Base-by-base conservation (phyloP, 192 early-diverging fungal genomes). In the Gigaspora rosea region DNA sequence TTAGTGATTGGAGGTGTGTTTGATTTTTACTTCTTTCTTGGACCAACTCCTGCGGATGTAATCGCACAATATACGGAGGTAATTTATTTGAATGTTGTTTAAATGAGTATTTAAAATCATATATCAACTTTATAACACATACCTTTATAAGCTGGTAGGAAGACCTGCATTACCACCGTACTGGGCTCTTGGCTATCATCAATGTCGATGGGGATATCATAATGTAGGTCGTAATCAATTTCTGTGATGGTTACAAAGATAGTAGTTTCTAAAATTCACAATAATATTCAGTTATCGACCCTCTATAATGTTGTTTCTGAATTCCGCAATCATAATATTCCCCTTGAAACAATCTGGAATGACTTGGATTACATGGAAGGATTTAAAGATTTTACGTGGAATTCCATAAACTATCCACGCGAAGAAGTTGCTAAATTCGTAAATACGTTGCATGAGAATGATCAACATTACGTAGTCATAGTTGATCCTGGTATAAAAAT, bases 281-380 rank as follows among this genome's bases (percentile, higher is more conserved):
- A 20, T 20, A 20, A 61, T 61, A 61, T 61, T 8, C 22, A 61
- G 59, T 6, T 61, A 20, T 22, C 59, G 0, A 20, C 20, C 3
- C 27, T 61, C 10, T 22, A 89, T 51, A 64, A 80, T 3, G 88
- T 90, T 7, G 85, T 92, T 35, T 76, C 80, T 12, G 82, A 81
- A 33, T 92, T 92, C 77, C 72, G 78, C 9, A 69, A 85, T 11
- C 81, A 84, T 10, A 78, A 82, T n/a, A 87, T 92, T 68, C 91
- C 91, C 8, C 74, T 91, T 20, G 90, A 91, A 48, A 86, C 82
- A 5, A 84, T 86, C 15, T 92, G 91, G 91, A 87, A 86, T 2
- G 91, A 92, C 74, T 86, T 92, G 56, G 91, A 92, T 70, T 93
- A 92, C 73, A 93, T 93, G 92, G 88, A 91, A 46, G 49, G 56